Conservation (phyloP, 441 rosid genomes). For the Metrosideros polymorpha region DNA sequence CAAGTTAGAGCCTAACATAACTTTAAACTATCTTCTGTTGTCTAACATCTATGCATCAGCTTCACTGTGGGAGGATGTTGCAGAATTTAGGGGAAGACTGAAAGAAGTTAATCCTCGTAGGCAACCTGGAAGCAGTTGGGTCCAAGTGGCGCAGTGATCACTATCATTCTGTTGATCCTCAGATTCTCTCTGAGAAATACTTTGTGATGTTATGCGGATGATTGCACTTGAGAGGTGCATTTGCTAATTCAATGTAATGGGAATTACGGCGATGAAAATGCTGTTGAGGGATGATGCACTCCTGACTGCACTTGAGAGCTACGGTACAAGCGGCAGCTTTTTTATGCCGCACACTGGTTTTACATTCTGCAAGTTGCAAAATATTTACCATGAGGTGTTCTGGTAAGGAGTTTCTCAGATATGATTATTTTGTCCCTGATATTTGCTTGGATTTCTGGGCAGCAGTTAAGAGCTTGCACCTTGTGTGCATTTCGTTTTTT, state of each 20-base stretch:
- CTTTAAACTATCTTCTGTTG: neutral
- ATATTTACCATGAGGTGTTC: neutral
- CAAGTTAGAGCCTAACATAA: neutral
- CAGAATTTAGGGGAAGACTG: neutral
- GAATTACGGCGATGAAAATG: neutral
- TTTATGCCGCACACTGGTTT: neutral
- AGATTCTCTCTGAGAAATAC: neutral
- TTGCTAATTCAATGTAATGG: neutral
- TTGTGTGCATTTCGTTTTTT: neutral
- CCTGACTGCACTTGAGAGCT: neutral
- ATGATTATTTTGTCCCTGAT: neutral
- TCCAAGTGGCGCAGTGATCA: neutral
- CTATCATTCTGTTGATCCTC: neutral
- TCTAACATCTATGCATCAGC: neutral
- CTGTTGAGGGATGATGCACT: neutral
- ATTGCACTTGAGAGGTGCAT: neutral
- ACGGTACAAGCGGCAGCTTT: neutral
- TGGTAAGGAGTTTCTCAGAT: neutral
- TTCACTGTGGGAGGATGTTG: neutral
- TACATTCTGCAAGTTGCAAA: neutral
- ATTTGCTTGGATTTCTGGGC: neutral
- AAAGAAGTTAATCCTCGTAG: neutral
- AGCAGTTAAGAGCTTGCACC: neutral
- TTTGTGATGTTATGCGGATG: neutral
- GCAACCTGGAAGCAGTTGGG: constrained; percentile 2